A percentile compares a stretch with the other conserved stretches of the same genome.
Conservation (phyloP, 2,329 filamentous ascomycete genomes). For the Atkinsonella texensis region DNA sequence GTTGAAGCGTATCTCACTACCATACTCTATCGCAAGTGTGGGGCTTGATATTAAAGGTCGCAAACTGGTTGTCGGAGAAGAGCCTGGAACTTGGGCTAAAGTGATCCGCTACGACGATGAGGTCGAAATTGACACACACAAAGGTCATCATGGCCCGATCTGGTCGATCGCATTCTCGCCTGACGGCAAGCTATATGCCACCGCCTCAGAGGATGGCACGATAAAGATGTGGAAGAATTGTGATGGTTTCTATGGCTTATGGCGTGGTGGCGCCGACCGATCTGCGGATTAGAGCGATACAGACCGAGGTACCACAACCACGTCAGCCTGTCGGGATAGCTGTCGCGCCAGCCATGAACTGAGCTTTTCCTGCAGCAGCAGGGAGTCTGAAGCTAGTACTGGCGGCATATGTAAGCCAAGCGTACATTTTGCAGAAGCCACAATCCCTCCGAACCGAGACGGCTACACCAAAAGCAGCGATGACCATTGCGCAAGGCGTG, state of each 20-base stretch:
- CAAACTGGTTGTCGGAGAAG: conserved; percentile 81
- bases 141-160: conserved; percentile 93
- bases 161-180: conserved; percentile 94
- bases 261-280: conserved; percentile 38
- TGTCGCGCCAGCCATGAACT: conserved; percentile 6
- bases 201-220: conserved; percentile 91
- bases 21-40: conserved; percentile 83
- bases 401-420: not conserved
- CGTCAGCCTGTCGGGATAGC: conserved; percentile 2
- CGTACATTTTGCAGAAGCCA: not conserved
- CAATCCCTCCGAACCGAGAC: not conserved
- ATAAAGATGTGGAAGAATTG: conserved; percentile 83
- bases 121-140: conserved; percentile 79
- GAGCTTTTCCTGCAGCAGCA: conserved; percentile 9
- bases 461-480: conserved; percentile 1
- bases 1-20: conserved; percentile 69
- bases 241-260: conserved; percentile 51
- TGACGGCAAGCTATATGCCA: conserved; percentile 91
- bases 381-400: conserved; percentile 5
- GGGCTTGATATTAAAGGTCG: conserved; percentile 71
- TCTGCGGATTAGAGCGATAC: conserved; percentile 24
- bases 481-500: not conserved
- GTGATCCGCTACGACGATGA: conserved; percentile 83
- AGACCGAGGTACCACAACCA: conserved; percentile 7
- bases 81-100: conserved; percentile 90